phyloP scores from a whole-genome alignment of 1,139 yeast genomes.

The Saccharomyces hybrid region DNA sequence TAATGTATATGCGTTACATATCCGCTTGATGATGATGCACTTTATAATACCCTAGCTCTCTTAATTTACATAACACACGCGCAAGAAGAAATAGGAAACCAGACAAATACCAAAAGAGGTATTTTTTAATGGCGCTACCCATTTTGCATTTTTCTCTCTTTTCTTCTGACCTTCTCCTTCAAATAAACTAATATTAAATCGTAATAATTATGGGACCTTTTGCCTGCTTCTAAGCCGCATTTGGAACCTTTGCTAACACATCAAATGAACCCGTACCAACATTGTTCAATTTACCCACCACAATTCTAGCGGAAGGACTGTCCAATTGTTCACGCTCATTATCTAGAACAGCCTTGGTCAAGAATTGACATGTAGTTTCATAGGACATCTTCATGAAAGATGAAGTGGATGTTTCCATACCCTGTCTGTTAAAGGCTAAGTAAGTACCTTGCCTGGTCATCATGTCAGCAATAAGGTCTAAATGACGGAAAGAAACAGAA shows the following conservation, averaged over 20 bases:
- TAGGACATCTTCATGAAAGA: constrained; percentile 98
- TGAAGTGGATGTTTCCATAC: constrained; percentile 91
- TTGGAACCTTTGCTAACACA: constrained; percentile 61
- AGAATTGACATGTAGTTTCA: constrained; percentile 96
- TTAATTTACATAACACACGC: background rate
- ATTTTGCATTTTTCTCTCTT: background rate
- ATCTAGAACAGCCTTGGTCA: constrained; percentile 91
- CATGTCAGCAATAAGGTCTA: constrained; percentile 95
- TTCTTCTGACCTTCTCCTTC: background rate
- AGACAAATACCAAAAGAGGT: background rate
- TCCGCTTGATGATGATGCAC: background rate
- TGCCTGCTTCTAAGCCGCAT: constrained; percentile 6
- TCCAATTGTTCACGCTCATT: constrained; percentile 84
- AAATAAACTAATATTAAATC: background rate
- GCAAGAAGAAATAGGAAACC: background rate
- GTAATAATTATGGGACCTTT: background rate
- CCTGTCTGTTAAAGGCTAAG: constrained; percentile 95
- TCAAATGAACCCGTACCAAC: constrained; percentile 98
- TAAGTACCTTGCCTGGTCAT: constrained; percentile 99
- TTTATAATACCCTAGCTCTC: background rate
- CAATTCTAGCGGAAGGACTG: constrained; percentile 92
- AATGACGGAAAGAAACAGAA: constrained; percentile 84
- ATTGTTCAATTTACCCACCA: constrained; percentile 80
- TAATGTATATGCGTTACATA: background rate
- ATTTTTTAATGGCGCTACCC: background rate